Evolutionary conservation across 78 protist genomes (phyloP).

Genomic region (Tieghemostelium lacteum): DNA sequence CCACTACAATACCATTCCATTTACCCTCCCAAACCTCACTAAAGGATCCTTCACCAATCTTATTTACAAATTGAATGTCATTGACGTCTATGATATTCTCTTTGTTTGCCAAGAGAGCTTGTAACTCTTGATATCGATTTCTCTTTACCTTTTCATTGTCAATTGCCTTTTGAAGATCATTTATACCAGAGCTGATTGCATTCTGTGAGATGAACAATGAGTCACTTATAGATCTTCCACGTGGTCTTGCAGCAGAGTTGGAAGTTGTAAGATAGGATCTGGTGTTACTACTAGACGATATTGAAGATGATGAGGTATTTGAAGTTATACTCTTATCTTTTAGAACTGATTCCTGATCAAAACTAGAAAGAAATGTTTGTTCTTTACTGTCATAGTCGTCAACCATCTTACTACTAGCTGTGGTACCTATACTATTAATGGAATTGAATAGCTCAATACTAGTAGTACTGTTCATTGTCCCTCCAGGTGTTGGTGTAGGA

Average conservation of each 20-base stretch:
- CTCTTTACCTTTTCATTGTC: slow-evolving; percentile 73
- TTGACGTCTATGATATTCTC: slow-evolving; percentile 39
- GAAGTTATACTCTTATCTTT: slow-evolving; percentile 51
- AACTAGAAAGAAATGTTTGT: slow-evolving; percentile 19
- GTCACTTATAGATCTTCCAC: slow-evolving; percentile 75
- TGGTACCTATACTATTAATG: too few species aligned
- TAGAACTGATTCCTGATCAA: slow-evolving; percentile 15
- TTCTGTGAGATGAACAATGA: slow-evolving; percentile 47
- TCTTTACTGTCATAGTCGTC: slow-evolving; percentile 22
- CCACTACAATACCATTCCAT: slow-evolving; percentile 69
- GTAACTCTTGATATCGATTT: slow-evolving; percentile 45
- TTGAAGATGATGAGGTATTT: slow-evolving; percentile 24
- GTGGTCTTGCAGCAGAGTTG: slow-evolving; percentile 22
- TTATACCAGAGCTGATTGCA: slow-evolving; percentile 41
- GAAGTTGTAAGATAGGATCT: background rate
- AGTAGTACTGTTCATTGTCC: background rate
- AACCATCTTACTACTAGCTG: background rate
- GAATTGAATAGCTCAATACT: too few species aligned
- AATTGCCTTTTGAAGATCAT: slow-evolving; percentile 74
- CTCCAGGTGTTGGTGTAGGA: background rate
- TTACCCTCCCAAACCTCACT: slow-evolving; percentile 82
- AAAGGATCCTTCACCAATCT: slow-evolving; percentile 73
- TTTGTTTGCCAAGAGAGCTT: slow-evolving; percentile 16
- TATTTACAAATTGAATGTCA: slow-evolving; percentile 67
- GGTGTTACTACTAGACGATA: slow-evolving; percentile 4